Conservation (phyloP, 129 eudicot genomes). For the Tagetes patula region DNA sequence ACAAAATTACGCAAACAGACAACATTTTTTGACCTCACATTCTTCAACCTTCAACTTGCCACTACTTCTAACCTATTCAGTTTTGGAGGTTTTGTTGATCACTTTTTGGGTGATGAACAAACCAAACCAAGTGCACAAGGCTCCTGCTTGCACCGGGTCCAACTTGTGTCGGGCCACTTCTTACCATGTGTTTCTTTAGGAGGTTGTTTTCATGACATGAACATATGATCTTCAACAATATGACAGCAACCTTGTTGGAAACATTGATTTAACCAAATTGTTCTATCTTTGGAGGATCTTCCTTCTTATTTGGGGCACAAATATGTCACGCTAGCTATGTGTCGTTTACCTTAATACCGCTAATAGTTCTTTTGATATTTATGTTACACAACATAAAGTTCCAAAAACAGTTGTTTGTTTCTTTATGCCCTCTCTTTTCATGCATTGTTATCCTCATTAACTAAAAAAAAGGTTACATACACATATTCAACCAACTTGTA, state of each 20-base stretch:
- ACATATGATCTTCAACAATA: no score
- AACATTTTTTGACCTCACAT: slow-evolving; percentile 24
- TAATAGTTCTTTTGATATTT: slow-evolving; percentile 16
- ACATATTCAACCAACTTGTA: slow-evolving; percentile 37
- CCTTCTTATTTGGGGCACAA: slow-evolving; percentile 51
- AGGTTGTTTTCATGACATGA: no score
- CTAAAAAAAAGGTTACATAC: neutral
- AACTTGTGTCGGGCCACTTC: no score
- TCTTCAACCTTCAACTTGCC: slow-evolving; percentile 24
- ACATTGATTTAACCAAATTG: slow-evolving; percentile 30
- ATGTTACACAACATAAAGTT: slow-evolving; percentile 24
- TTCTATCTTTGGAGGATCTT: slow-evolving; percentile 44
- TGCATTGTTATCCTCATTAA: slow-evolving; percentile 21
- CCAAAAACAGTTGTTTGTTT: slow-evolving; percentile 26
- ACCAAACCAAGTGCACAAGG: no score
- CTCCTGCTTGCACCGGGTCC: no score
- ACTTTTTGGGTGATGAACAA: slow-evolving; percentile 7
- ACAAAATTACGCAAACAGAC: slow-evolving; percentile 26
- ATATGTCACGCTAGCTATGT: slow-evolving; percentile 26
- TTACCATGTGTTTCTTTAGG: no score
- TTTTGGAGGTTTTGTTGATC: slow-evolving; percentile 33
- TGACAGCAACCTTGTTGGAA: slow-evolving; percentile 18
- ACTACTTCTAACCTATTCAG: slow-evolving; percentile 14
- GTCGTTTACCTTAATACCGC: slow-evolving; percentile 34
- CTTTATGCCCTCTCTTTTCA: slow-evolving; percentile 16